phyloP scores from a whole-genome alignment of 1,284 basidiomycete species.

The Trichosporon sp. region DNA sequence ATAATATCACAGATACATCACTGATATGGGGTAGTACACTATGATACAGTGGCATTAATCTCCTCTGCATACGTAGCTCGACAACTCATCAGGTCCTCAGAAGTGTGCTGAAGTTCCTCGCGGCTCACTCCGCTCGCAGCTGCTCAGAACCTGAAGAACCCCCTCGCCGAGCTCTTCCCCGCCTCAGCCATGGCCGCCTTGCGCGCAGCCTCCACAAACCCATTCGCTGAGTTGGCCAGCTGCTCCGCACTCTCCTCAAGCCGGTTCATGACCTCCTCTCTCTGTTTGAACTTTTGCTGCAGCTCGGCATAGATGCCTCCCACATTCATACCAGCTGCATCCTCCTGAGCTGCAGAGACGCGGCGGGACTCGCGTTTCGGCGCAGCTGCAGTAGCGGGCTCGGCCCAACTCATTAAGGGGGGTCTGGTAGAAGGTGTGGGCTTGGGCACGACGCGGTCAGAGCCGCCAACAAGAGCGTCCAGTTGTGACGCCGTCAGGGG shows the following conservation, averaged over 20 bases:
- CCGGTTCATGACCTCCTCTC: neutral
- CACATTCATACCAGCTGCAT: neutral
- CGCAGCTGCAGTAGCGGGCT: neutral
- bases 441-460: constrained; percentile 1
- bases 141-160: constrained; percentile 7
- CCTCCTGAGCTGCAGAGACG: neutral
- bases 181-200: constrained; percentile 6
- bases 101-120: too few species aligned
- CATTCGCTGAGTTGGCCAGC: constrained; percentile 1
- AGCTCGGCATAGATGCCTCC: constrained; percentile 10
- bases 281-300: neutral
- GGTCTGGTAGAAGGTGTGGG: neutral
- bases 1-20: neutral
- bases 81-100: too few species aligned
- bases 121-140: too few species aligned
- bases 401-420: neutral
- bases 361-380: neutral
- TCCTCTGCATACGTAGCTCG: too few species aligned
- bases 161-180: neutral
- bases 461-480: constrained; percentile 39
- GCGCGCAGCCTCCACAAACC: constrained; percentile 6
- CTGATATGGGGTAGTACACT: neutral
- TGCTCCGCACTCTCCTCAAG: constrained; percentile 3
- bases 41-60: constrained; percentile 13
- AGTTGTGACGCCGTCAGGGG: constrained; percentile 54